Base-by-base conservation (phyloP, 805 yeast genomes). In the Lipomyces oligophaga region DNA sequence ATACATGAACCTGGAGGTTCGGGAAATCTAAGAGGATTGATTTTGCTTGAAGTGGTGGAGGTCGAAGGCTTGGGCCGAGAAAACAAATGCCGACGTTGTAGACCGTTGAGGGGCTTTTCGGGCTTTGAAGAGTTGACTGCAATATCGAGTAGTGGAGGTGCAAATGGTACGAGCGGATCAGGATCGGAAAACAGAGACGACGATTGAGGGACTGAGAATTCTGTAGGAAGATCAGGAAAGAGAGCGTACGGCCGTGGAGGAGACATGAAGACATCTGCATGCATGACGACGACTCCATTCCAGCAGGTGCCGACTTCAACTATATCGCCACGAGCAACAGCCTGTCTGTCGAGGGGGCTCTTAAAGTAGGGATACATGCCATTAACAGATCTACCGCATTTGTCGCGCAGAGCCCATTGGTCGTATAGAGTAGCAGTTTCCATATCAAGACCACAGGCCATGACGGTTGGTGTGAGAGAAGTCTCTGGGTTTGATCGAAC, bases 251-350 rank as follows among this genome's bases (percentile, higher is more conserved):
- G 20, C 25, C 38, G 40, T 26, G 54, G 49, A 6, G 49, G 42
- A 5, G 48, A 22, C 41, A 48, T 28, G 33, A 49, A 49, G 24
- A 51, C 42, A n/a, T 28, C 47, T 4, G 54, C 47, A 11, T 35
- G 43, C 47, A 49, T 41, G 13, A 38, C 54, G 18, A 42, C 51
- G 26, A 46, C 27, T 4, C 50, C 54, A 31, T 49, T 49, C 54
- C 54, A 49, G 32, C 54, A 49, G 2, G 47, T 42, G 2, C 54
- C 54, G 18, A 49, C 54, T 19, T 49, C 51, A 2, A 49, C 41
- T 2, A 46, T 22, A 5, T 36, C 42, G 7, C 43, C 41, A 5
- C 19, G n/a, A 3, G 30, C 31, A 2, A 41, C 45, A 11, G 24
- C 19, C n/a, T 20, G 13, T 15, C 35, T 38, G 26, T 49, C 54